Percentiles rank a stretch among this genome's conserved stretches.
Conservation (phyloP, 2,329 filamentous ascomycete species). For the Fusarium phyllophilum region DNA sequence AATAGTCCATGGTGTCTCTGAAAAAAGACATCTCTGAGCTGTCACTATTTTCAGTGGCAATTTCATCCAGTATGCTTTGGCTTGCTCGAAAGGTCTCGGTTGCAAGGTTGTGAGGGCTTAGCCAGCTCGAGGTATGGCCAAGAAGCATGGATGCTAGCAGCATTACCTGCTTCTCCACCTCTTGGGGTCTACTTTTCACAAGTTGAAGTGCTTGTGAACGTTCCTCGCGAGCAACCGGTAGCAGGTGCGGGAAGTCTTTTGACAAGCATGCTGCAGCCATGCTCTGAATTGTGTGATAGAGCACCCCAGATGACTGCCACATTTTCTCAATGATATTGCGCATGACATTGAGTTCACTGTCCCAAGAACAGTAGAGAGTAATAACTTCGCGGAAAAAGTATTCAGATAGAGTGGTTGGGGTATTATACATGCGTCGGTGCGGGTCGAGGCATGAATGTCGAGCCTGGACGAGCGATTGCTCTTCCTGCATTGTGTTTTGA, state of each 20-base stretch:
- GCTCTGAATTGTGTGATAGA: conserved; percentile 8
- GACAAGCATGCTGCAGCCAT: conserved; percentile 10
- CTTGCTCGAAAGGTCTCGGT: not conserved
- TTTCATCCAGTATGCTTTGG: not conserved
- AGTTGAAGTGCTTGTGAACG: not conserved
- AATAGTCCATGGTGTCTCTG: conserved; percentile 1
- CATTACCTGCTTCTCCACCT: not conserved
- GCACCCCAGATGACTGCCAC: not conserved
- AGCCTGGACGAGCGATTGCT: not conserved
- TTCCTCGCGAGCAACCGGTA: not conserved
- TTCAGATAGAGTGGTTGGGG: not conserved
- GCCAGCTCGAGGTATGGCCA: conserved; percentile 3
- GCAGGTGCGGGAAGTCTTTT: not conserved
- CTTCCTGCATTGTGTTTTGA: not conserved
- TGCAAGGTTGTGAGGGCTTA: conserved; percentile 1
- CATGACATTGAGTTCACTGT: conserved; percentile 2
- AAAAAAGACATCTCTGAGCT: not conserved
- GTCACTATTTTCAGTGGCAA: not conserved
- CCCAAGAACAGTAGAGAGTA: conserved; percentile 3
- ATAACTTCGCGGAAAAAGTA: conserved; percentile 4
- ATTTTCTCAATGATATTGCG: not conserved
- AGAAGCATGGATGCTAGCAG: not conserved
- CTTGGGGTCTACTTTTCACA: not conserved
- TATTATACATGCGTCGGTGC: not conserved
- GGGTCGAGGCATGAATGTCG: not conserved